Conservation (phyloP, 805 yeast species). For the Nakazawaea populi region DNA sequence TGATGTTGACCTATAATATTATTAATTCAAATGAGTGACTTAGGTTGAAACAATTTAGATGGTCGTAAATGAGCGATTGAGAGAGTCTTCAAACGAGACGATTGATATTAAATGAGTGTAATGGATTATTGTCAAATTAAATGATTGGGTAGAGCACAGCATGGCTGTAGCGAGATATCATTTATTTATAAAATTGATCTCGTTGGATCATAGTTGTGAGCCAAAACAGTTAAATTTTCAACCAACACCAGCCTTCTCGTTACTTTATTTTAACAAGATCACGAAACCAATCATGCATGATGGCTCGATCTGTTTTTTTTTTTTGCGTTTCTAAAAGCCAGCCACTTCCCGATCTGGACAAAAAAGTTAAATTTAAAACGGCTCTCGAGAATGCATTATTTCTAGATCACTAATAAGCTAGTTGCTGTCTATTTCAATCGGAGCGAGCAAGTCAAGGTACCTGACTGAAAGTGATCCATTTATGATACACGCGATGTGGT, state of each 20-base stretch:
- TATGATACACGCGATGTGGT: too few species aligned
- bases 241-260: conserved; percentile 3
- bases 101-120: not conserved
- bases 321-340: not conserved
- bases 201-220: not conserved
- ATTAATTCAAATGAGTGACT: not conserved
- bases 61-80: not conserved
- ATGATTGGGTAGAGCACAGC: not conserved
- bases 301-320: not conserved
- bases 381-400: too few species aligned
- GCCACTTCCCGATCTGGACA: conserved; percentile 1
- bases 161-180: not conserved
- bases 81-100: not conserved
- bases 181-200: not conserved
- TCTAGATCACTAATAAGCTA: too few species aligned
- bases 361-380: not conserved
- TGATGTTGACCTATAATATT: not conserved
- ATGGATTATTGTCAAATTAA: not conserved
- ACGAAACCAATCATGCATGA: too few species aligned
- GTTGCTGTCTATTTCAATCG: too few species aligned
- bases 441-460: too few species aligned
- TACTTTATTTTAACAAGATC: not conserved
- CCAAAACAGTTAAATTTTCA: not conserved
- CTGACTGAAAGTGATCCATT: too few species aligned
- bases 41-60: not conserved